Base-by-base conservation (phyloP, 2,329 filamentous ascomycete genomes). In the Acrocalymma vagum region DNA sequence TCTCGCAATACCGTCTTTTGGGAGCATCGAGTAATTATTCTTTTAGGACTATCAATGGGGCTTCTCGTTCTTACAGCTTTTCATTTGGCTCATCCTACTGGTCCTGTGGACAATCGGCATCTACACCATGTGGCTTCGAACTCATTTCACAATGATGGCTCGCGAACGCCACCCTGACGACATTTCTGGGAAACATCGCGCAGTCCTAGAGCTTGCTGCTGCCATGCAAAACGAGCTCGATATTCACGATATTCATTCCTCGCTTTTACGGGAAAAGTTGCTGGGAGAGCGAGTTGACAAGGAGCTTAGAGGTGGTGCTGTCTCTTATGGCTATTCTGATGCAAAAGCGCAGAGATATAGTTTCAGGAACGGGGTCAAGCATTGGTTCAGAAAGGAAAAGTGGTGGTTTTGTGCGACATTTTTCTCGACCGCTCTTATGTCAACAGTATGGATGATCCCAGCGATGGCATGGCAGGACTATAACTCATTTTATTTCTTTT, bases 11-110 rank as follows among this genome's bases (percentile, higher is more conserved):
- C 9, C 11, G 11, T 18, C 16, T 11, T 9, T n/a, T n/a, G n/a
- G n/a, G n/a, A n/a, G n/a, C n/a, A n/a, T n/a, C 5, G 8, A 21
- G 23, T 33, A 27, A 44, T 22, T 3, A 15, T 4, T 5, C 10
- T 4, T 9, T 6, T 24, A 51, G 50, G 42, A 11, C 7, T 58
- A 58, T 22, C 18, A 54, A 32, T 60, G 54, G 55, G 55, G 55
- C 8, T 60, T 60, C 27, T 58, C 54, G 9, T 58, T 52, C 24
- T 14, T 60, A 6, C 47, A 56, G 18, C 39, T 60, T 5, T 38
- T 27, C 22, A 26, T 56, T 24, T 42, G 36, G 22, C 21, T 49
- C 9, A 23, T 50, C 2, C 23, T 54, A 3, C 27, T 51, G 2
- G 25, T 43, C 9, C 5, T 48, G 16, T 59, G 55, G 53, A 55